Evolutionary conservation across 139 green algal species (phyloP).

Genomic region (Volvox reticuliferus): DNA sequence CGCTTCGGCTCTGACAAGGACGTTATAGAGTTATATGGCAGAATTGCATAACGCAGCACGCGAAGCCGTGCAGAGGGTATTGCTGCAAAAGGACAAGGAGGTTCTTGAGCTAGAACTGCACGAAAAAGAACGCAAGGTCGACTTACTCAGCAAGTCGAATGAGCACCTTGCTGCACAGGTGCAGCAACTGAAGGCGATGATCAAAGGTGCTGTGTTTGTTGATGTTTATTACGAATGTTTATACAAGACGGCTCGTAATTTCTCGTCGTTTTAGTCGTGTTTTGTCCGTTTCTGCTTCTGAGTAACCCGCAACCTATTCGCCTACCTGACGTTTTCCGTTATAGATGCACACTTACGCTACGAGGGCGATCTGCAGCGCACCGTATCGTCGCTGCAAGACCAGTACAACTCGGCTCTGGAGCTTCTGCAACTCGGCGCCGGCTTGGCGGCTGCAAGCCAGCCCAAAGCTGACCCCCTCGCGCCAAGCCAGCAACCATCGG

Average conservation of each 20-base stretch:
- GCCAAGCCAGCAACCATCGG: neutral
- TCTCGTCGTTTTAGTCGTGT: too few species aligned
- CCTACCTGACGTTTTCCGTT: neutral
- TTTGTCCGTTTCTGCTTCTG: too few species aligned
- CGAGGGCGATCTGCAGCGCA: slow-evolving; percentile 20
- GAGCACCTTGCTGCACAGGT: neutral
- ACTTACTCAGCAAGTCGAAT: neutral
- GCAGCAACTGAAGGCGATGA: neutral
- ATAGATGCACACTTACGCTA: neutral
- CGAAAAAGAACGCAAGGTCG: neutral
- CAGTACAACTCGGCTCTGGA: slow-evolving; percentile 30
- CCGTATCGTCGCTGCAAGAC: slow-evolving; percentile 13
- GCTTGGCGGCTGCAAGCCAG: neutral
- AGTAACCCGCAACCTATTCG: too few species aligned
- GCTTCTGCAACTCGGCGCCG: slow-evolving; percentile 2
- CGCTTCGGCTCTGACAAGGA: neutral
- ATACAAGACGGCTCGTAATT: too few species aligned
- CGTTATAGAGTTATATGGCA: neutral
- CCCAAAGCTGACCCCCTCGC: neutral
- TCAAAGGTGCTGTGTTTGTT: neutral
- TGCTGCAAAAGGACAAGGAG: neutral
- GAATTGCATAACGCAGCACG: neutral
- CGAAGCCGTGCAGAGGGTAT: neutral
- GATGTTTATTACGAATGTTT: too few species aligned
- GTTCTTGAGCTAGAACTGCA: neutral